phyloP scores from a whole-genome alignment of 495 filamentous ascomycete species.

The Aspergillus coremiiformis region DNA sequence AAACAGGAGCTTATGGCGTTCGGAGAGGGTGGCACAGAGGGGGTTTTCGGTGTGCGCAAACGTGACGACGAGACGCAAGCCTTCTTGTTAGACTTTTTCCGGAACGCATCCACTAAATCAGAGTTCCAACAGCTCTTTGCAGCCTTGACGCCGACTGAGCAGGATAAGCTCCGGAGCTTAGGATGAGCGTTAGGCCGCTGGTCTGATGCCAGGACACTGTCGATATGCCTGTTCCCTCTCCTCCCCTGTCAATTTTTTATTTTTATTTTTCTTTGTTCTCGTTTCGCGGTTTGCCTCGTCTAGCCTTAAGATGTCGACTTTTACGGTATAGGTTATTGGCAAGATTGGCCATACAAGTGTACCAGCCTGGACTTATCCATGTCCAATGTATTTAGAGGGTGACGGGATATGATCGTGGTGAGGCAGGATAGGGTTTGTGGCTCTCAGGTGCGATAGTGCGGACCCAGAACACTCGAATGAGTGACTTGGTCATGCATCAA shows the following conservation, averaged over 20 bases:
- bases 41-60: conserved; percentile 50
- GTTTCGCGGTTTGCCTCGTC: neutral
- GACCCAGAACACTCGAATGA: neutral
- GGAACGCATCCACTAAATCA: conserved; percentile 58
- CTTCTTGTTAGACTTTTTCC: conserved; percentile 78
- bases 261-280: neutral
- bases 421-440: neutral
- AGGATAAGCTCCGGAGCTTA: conserved; percentile 54
- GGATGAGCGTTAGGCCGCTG: conserved; percentile 9
- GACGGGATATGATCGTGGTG: neutral
- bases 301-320: neutral
- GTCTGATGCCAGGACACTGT: neutral
- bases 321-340: neutral
- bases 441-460: neutral
- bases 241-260: neutral
- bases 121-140: conserved; percentile 69
- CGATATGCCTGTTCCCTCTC: neutral
- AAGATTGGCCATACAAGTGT: neutral
- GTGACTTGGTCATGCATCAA: neutral
- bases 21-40: conserved; percentile 49
- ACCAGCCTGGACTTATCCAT: neutral
- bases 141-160: conserved; percentile 63
- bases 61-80: conserved; percentile 89
- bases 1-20: conserved; percentile 75
- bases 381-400: neutral